A percentile compares a stretch with the other conserved stretches of the same genome.
phyloP scores from a whole-genome alignment of 129 eudicot genomes.

The Oenanthe sinensis region DNA sequence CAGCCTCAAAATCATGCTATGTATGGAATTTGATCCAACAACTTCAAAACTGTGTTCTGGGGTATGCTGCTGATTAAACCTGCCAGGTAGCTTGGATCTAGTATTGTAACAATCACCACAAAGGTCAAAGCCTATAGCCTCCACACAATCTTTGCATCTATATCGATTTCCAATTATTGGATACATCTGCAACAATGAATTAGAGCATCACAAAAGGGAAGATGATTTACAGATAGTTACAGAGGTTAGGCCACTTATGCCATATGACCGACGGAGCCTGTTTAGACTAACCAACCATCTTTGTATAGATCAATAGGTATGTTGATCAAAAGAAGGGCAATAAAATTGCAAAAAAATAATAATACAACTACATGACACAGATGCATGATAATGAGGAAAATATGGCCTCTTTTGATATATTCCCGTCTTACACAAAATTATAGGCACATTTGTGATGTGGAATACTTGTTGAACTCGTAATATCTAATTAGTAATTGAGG shows the following conservation, averaged over 20 bases:
- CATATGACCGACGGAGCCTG: background rate
- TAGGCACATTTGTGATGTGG: background rate
- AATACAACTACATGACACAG: background rate
- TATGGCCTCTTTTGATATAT: too few relatives aligned
- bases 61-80: slow-evolving; percentile 71
- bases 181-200: slow-evolving; percentile 38
- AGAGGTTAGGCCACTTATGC: background rate
- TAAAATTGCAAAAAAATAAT: too few relatives aligned
- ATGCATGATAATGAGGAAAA: too few relatives aligned
- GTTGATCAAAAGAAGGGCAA: background rate
- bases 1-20: slow-evolving; percentile 24
- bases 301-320: background rate
- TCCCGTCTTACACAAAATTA: too few relatives aligned
- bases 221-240: background rate
- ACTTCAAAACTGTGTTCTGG: slow-evolving; percentile 49
- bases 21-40: slow-evolving; percentile 18
- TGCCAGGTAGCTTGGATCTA: slow-evolving; percentile 48
- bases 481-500: background rate
- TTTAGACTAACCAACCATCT: background rate
- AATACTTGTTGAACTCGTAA: background rate
- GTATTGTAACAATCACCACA: slow-evolving; percentile 61
- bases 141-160: slow-evolving; percentile 57
- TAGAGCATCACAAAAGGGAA: background rate
- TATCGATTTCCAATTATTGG: slow-evolving; percentile 70
- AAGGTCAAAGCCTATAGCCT: slow-evolving; percentile 48